Conservation (phyloP, 2,329 filamentous ascomycete species). For the Allantophomopsis cytisporea region DNA sequence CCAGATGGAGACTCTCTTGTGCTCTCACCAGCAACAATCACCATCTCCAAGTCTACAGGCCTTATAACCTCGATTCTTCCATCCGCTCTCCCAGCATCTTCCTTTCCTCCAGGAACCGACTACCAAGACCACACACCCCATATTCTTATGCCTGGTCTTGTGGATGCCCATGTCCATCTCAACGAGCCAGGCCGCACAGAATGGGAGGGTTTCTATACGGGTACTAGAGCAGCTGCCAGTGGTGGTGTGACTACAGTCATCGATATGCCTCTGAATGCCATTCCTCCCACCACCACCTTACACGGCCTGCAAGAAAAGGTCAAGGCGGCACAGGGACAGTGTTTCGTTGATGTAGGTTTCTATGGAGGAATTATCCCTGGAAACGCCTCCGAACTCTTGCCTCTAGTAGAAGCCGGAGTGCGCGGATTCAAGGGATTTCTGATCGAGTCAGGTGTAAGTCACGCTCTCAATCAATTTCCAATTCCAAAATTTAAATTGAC, state of each 20-base stretch:
- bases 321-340: slow-evolving; percentile 69
- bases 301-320: slow-evolving; percentile 74
- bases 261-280: slow-evolving; percentile 96
- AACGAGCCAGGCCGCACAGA: slow-evolving; percentile 95
- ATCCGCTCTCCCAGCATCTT: slow-evolving; percentile 56
- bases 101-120: slow-evolving; percentile 57
- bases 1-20: slow-evolving; percentile 48
- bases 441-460: slow-evolving; percentile 83
- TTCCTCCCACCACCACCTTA: slow-evolving; percentile 89
- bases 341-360: slow-evolving; percentile 98
- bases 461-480: slow-evolving; percentile 10
- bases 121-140: slow-evolving; percentile 80
- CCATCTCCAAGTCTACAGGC: slow-evolving; percentile 64
- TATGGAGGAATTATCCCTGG: slow-evolving; percentile 92
- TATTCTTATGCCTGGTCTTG: slow-evolving; percentile 77
- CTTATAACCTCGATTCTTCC: slow-evolving; percentile 71
- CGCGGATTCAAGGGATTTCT: slow-evolving; percentile 96
- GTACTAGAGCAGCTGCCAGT: slow-evolving; percentile 84
- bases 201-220: slow-evolving; percentile 97
- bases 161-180: slow-evolving; percentile 94
- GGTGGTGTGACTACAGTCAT: slow-evolving; percentile 94
- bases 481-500: slow-evolving; percentile 1
- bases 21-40: slow-evolving; percentile 71
- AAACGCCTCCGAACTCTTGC: slow-evolving; percentile 66
- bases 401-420: slow-evolving; percentile 73